Percentiles rank a stretch among this genome's conserved stretches.
These are phyloP conservation scores for Amanita inopinata DNA, from an alignment of 768 basidiomycete genomes.

Conservation along the genomic window DNA sequence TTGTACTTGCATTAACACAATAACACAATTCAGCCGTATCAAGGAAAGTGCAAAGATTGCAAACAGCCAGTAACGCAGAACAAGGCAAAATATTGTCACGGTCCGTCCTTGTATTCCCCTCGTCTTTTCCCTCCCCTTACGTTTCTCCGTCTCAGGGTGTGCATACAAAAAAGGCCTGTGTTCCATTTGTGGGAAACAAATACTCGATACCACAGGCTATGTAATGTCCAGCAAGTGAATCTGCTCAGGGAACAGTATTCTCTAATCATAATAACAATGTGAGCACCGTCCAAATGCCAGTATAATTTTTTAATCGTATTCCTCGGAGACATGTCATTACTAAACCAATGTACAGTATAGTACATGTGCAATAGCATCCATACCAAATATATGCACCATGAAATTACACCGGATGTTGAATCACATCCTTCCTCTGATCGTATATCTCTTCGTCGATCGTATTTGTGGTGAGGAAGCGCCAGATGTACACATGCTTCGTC, in stretches of 20 bases:
- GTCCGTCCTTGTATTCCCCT: conserved; percentile 28
- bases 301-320: background rate
- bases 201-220: conserved; percentile 76
- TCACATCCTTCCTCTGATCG: conserved; percentile 35
- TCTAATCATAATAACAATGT: too few species aligned
- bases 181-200: conserved; percentile 80
- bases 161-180: conserved; percentile 84
- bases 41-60: conserved; percentile 81
- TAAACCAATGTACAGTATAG: conserved; percentile 7
- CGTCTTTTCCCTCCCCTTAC: conserved; percentile 9
- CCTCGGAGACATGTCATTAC: background rate
- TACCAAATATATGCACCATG: background rate
- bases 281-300: background rate
- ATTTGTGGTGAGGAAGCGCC: conserved; percentile 74
- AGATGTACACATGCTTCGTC: conserved; percentile 68
- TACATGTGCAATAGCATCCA: background rate
- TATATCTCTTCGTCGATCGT: conserved; percentile 88
- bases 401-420: conserved; percentile 7
- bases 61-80: conserved; percentile 81
- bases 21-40: conserved; percentile 55
- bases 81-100: conserved; percentile 83
- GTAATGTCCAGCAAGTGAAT: conserved; percentile 75
- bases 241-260: background rate
- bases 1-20: conserved; percentile 13
- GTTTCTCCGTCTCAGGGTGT: conserved; percentile 43